These are phyloP conservation scores for Paraconiothyrium brasiliense DNA, from an alignment of 2,329 filamentous ascomycete genomes.

Conservation along the genomic window DNA sequence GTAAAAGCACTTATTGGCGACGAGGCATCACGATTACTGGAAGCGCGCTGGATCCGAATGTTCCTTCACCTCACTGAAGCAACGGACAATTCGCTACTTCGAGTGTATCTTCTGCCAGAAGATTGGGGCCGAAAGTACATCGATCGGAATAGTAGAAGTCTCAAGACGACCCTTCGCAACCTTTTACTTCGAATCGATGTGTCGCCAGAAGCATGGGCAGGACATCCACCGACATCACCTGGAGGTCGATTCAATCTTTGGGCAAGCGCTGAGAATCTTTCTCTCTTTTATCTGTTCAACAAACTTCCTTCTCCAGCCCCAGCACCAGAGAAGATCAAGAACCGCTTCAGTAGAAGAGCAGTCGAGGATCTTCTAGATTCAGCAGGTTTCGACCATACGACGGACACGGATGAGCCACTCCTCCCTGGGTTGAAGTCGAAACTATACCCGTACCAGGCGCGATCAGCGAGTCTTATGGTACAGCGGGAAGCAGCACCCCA, in stretches of 20 bases:
- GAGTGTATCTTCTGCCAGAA: constrained; percentile 72
- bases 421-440: constrained; percentile 69
- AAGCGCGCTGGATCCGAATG: constrained; percentile 48
- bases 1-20: constrained; percentile 33
- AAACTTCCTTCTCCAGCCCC: constrained; percentile 74
- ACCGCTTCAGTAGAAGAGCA: constrained; percentile 62
- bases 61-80: constrained; percentile 26
- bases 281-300: constrained; percentile 78
- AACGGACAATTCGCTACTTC: constrained; percentile 43
- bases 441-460: constrained; percentile 81
- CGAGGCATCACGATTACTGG: constrained; percentile 38
- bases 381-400: constrained; percentile 49
- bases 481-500: constrained; percentile 76
- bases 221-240: constrained; percentile 39
- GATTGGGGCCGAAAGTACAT: constrained; percentile 67
- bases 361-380: constrained; percentile 65
- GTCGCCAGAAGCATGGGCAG: constrained; percentile 65
- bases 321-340: constrained; percentile 57
- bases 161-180: constrained; percentile 58
- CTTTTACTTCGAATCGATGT: constrained; percentile 67
- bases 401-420: constrained; percentile 35
- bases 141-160: constrained; percentile 56
- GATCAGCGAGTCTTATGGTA: constrained; percentile 84
- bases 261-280: constrained; percentile 56
- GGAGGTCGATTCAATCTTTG: constrained; percentile 50